Percentiles rank a stretch among this genome's conserved stretches.
Conservation (phyloP, 106 monocot species). For the Platanthera zijinensis region DNA sequence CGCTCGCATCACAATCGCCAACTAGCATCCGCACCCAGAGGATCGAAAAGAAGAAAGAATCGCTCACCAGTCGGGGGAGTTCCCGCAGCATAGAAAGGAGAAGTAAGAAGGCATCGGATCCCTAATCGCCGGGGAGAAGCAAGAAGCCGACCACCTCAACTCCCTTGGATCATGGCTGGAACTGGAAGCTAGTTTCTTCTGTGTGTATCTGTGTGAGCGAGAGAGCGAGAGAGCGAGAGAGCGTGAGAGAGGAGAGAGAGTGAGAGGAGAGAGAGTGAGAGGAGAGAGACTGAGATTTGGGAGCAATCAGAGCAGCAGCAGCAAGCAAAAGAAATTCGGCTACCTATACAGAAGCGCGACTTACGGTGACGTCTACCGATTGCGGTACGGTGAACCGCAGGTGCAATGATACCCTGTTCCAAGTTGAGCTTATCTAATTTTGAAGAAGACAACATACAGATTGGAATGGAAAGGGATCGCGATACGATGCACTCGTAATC, state of each 20-base stretch:
- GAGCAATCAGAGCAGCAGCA: not conserved
- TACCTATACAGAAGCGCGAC: not conserved
- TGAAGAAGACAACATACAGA: too few relatives aligned
- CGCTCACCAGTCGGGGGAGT: too few relatives aligned
- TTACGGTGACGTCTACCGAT: not conserved
- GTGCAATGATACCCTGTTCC: not conserved
- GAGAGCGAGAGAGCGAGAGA: not conserved
- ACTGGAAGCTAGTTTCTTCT: not conserved
- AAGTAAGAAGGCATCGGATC: too few relatives aligned
- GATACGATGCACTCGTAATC: too few relatives aligned
- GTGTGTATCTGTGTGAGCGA: not conserved
- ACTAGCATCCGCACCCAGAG: not conserved
- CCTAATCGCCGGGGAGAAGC: not conserved
- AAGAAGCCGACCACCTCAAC: not conserved
- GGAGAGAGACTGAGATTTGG: not conserved
- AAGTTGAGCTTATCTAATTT: too few relatives aligned
- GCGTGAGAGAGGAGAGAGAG: not conserved
- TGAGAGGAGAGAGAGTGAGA: not conserved
- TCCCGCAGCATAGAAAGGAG: too few relatives aligned
- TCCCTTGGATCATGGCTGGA: not conserved
- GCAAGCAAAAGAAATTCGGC: not conserved
- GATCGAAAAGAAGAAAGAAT: too few relatives aligned
- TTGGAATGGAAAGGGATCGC: too few relatives aligned
- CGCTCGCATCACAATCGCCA: not conserved
- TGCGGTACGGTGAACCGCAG: not conserved